Evolutionary conservation across 2,329 filamentous ascomycete genomes (phyloP).

Genomic region (Coniochaeta prunicola): DNA sequence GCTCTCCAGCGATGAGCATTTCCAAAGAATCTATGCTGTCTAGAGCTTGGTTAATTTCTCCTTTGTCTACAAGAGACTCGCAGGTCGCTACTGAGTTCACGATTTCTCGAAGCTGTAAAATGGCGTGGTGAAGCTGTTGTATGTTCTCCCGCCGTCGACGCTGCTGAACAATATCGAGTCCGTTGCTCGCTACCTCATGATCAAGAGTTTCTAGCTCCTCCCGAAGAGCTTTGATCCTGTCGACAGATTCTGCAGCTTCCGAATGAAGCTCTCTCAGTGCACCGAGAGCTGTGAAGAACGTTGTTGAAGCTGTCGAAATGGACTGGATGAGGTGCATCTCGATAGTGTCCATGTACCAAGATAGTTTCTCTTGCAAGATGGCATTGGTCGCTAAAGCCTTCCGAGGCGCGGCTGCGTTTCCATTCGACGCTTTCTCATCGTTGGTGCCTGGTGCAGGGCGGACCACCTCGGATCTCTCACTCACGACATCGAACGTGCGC

Average conservation of each 20-base stretch:
- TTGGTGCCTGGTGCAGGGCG: constrained; percentile 48
- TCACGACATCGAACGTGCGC: constrained; percentile 91
- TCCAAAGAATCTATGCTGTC: constrained; percentile 73
- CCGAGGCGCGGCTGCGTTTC: constrained; percentile 53
- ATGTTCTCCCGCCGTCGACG: constrained; percentile 78
- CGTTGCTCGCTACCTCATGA: constrained; percentile 76
- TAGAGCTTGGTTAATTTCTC: constrained; percentile 76
- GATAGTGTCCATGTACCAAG: constrained; percentile 99
- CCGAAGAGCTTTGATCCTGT: constrained; percentile 73
- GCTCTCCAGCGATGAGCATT: constrained; percentile 68
- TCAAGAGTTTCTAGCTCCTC: constrained; percentile 76
- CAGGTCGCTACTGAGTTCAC: constrained; percentile 68
- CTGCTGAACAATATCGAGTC: constrained; percentile 78
- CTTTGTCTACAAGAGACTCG: constrained; percentile 73
- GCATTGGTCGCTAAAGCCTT: constrained; percentile 94
- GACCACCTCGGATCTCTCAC: constrained; percentile 95
- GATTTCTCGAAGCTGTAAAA: constrained; percentile 74
- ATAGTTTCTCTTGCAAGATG: constrained; percentile 94
- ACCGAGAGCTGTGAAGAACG: constrained; percentile 90
- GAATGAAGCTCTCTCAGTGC: constrained; percentile 85
- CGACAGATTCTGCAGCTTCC: constrained; percentile 86
- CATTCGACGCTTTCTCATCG: constrained; percentile 52
- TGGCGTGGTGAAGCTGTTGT: constrained; percentile 71
- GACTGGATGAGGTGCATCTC: constrained; percentile 95
- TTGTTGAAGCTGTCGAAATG: constrained; percentile 90